A percentile compares a stretch with the other conserved stretches of the same genome.
These are phyloP conservation scores for Acacia crassicarpa DNA, from an alignment of 306 rosid genomes.

Conservation along the genomic window DNA sequence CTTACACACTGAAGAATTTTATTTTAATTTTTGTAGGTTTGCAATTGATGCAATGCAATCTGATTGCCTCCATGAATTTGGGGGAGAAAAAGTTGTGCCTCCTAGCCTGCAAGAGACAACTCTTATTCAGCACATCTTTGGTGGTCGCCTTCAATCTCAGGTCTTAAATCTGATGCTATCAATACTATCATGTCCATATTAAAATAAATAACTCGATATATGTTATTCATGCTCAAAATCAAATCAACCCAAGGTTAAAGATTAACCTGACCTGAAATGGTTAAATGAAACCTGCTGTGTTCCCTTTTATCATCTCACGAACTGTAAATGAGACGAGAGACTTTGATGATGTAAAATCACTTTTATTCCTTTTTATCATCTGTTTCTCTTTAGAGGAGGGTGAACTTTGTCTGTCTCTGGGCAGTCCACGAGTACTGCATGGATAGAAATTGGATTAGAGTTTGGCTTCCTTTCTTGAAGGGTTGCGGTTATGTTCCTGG, in stretches of 20 bases:
- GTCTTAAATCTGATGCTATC: slow-evolving; percentile 45
- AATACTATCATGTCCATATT: slow-evolving; percentile 12
- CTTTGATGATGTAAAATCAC: slow-evolving; percentile 1
- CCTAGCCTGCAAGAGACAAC: slow-evolving; percentile 81
- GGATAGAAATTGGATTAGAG: not conserved
- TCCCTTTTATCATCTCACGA: slow-evolving; percentile 3
- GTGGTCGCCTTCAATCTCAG: slow-evolving; percentile 94
- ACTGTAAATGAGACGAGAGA: slow-evolving; percentile 3
- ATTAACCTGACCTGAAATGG: slow-evolving; percentile 20
- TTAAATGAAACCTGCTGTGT: not conserved
- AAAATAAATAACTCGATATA: slow-evolving; percentile 1
- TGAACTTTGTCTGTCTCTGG: not conserved
- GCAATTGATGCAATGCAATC: slow-evolving; percentile 96
- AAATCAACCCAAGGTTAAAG: not conserved
- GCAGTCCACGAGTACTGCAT: not conserved
- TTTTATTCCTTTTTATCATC: not conserved
- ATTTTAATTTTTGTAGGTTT: slow-evolving; percentile 49
- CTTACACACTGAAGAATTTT: not conserved
- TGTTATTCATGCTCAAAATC: not conserved
- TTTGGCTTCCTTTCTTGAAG: not conserved
- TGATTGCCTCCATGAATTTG: slow-evolving; percentile 88
- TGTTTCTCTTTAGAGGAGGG: slow-evolving; percentile 11
- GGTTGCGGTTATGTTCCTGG: not conserved
- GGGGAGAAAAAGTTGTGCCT: slow-evolving; percentile 85
- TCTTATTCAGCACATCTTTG: slow-evolving; percentile 87